Evolutionary conservation across 345 rosid genomes (phyloP), one percentile per base, ranked within the genome.

Genomic region (Balakata baccata): DNA sequence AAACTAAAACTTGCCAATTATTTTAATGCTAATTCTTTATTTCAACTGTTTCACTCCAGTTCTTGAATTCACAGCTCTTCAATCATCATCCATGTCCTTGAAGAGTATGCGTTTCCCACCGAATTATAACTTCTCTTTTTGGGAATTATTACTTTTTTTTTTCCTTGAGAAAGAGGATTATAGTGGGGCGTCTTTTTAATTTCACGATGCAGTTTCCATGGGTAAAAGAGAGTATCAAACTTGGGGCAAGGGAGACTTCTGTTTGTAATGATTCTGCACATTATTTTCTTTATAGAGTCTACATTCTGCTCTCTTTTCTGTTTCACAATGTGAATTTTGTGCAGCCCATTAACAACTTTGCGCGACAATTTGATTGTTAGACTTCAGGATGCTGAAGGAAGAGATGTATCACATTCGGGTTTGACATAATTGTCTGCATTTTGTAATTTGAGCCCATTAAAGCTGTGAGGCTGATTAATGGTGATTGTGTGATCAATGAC

Each of bases 321-420:
- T 23, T 53, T 74, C 60, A 37, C 47, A 53, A 47, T 75, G 47
- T 68, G 51, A 54, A 74, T 78, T 56, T 80, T 75, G 74, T 72
- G 75, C 88, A 94, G 98, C 64, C 97, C 97, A n/a, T 80, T 92
- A 18, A 84, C 93, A 17, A 83, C 84, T 73, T 85, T 92, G 49
- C 90, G 86, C 2, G 93, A 94, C 69, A 85, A 89, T 74, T 75
- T 94, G 86, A 77, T 86, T 69, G 77, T 92, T 37, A 81, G 80
- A 63, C 75, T 94, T 70, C 74, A 84, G 70, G 92, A 88, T 78
- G 80, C 81, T 7, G 76, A 85, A 56, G 97, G 97, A 67, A 84
- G 84, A 59, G 88, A 74, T 79, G 75, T 89, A 77, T 80, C 90
- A 25, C 82, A 71, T 13, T 75, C 79, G 83, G 95, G 98, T 94